phyloP scores from a whole-genome alignment of 2,329 filamentous ascomycete genomes.

The Thelonectria rubi region DNA sequence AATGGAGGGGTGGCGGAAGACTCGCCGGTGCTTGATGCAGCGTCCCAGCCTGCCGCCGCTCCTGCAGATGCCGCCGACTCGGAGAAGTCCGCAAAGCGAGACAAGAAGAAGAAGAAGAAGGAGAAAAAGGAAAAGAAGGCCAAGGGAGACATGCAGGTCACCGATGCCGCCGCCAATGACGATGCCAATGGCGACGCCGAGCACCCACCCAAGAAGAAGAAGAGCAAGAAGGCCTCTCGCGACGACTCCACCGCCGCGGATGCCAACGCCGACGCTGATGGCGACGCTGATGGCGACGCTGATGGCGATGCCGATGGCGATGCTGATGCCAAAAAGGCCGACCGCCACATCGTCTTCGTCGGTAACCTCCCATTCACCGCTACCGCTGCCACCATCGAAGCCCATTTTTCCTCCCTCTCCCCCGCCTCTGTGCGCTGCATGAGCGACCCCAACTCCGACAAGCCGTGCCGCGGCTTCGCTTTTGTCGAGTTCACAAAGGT shows the following conservation, averaged over 20 bases:
- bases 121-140: constrained; percentile 44
- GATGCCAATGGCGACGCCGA: constrained; percentile 24
- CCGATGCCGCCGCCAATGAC: constrained; percentile 21
- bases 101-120: constrained; percentile 45
- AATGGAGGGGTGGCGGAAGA: constrained; percentile 34
- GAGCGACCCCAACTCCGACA: constrained; percentile 69
- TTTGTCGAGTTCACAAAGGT: constrained; percentile 90
- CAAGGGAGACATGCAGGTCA: constrained; percentile 28
- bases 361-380: constrained; percentile 91
- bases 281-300: constrained; percentile 2
- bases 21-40: constrained; percentile 38
- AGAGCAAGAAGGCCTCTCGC: constrained; percentile 44
- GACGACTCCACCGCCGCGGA: constrained; percentile 34
- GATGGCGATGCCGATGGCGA: neutral
- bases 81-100: constrained; percentile 40
- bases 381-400: constrained; percentile 72
- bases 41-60: constrained; percentile 31
- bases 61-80: constrained; percentile 33
- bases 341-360: constrained; percentile 47
- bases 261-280: constrained; percentile 16
- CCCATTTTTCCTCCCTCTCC: constrained; percentile 79
- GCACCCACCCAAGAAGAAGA: constrained; percentile 25
- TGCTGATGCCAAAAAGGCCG: constrained; percentile 28
- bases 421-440: constrained; percentile 68
- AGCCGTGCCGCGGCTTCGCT: constrained; percentile 76